These are phyloP conservation scores for Citrullus amarus DNA, from an alignment of 306 rosid genomes.

Conservation along the genomic window DNA sequence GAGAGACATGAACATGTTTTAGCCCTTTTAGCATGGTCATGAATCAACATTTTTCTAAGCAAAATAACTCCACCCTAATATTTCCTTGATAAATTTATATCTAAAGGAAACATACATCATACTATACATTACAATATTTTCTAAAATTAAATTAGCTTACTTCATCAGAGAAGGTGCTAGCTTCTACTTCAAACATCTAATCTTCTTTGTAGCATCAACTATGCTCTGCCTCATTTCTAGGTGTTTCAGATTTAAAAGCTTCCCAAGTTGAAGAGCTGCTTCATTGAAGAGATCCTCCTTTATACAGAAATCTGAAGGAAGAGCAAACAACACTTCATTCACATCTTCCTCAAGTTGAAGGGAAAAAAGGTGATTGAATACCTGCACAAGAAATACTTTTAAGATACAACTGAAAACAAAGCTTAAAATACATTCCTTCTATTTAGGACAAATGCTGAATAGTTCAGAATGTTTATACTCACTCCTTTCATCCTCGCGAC, in stretches of 20 bases:
- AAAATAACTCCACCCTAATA: neutral
- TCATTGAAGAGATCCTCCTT: conserved; percentile 37
- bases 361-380: conserved; percentile 57
- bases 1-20: neutral
- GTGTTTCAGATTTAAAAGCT: conserved; percentile 51
- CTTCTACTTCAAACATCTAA: conserved; percentile 47
- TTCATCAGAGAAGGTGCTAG: neutral
- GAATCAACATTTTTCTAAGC: neutral
- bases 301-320: conserved; percentile 40
- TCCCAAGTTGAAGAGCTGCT: conserved; percentile 54
- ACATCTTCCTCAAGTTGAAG: conserved; percentile 86
- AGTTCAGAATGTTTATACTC: conserved; percentile 16
- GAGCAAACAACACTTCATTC: conserved; percentile 78
- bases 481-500: conserved; percentile 72
- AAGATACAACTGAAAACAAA: neutral
- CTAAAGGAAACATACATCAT: neutral
- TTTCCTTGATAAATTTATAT: neutral
- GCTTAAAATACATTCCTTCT: neutral
- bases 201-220: conserved; percentile 40
- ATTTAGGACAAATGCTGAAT: neutral
- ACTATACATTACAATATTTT: conserved; percentile 2
- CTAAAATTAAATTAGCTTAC: neutral
- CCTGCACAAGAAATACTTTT: conserved; percentile 26
- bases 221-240: conserved; percentile 59
- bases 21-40: neutral